These are phyloP conservation scores for Aleurites moluccanus DNA, from an alignment of 441 rosid species.

Conservation along the genomic window DNA sequence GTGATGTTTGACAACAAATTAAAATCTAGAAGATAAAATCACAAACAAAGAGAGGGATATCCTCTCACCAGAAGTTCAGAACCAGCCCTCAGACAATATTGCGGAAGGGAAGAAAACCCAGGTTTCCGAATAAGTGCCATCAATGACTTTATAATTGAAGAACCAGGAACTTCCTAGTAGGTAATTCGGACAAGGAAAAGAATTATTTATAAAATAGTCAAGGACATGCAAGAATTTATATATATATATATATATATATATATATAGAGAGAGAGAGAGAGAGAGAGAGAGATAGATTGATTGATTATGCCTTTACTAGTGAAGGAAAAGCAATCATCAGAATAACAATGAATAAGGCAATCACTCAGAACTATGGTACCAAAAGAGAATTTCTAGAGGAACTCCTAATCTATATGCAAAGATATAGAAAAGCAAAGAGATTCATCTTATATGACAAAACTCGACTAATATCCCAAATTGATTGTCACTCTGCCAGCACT, in stretches of 20 bases:
- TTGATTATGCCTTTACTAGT: background rate
- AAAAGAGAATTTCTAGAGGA: conserved; percentile 10
- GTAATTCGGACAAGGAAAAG: conserved; percentile 17
- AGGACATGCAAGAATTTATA: background rate
- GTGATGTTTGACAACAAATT: background rate
- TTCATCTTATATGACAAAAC: background rate
- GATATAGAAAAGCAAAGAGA: background rate
- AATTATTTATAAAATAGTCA: conserved; percentile 14
- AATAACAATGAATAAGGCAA: background rate
- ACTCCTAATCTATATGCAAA: background rate
- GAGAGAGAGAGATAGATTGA: too few species aligned
- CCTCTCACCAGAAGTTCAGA: conserved; percentile 72
- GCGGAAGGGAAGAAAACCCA: conserved; percentile 68
- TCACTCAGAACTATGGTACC: background rate
- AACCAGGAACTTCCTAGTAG: conserved; percentile 66
- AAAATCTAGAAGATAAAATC: conserved; percentile 11
- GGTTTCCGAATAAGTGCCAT: conserved; percentile 59
- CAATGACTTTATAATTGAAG: conserved; percentile 63
- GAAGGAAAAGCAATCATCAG: background rate
- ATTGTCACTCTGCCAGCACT: background rate
- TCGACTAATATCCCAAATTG: background rate
- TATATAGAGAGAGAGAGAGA: too few species aligned
- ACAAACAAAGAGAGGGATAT: conserved; percentile 12
- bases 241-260: too few species aligned
- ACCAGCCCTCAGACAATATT: conserved; percentile 73